Conservation (phyloP, 345 rosid genomes). For the Hirschfeldia incana region DNA sequence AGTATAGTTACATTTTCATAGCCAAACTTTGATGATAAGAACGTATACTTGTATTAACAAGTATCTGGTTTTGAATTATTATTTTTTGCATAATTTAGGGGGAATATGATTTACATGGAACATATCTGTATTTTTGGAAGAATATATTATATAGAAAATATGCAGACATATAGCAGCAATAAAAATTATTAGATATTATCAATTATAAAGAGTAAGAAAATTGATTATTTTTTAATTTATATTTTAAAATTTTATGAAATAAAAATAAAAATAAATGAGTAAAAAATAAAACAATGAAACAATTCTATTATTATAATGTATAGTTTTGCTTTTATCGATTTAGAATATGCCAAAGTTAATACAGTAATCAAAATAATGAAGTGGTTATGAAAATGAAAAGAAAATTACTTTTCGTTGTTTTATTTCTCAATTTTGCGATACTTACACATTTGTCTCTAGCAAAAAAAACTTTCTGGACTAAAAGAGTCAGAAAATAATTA, state of each 20-base stretch:
- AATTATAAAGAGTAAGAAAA: background rate
- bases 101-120: background rate
- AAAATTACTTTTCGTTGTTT: too few species aligned
- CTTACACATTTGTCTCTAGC: background rate
- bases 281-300: background rate
- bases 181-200: background rate
- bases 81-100: background rate
- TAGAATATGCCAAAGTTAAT: background rate
- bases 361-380: too few species aligned
- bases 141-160: background rate
- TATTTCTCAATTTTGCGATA: background rate
- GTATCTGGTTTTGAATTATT: background rate
- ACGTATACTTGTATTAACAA: background rate
- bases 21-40: background rate
- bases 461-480: background rate
- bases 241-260: background rate
- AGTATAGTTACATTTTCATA: background rate
- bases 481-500: too few species aligned
- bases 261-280: background rate
- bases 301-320: background rate
- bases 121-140: background rate
- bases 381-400: too few species aligned
- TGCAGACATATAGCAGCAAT: background rate
- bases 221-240: background rate
- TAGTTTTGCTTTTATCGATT: background rate